These are phyloP conservation scores for Lantana camara DNA, from an alignment of 257 asterid genomes.

Conservation along the genomic window DNA sequence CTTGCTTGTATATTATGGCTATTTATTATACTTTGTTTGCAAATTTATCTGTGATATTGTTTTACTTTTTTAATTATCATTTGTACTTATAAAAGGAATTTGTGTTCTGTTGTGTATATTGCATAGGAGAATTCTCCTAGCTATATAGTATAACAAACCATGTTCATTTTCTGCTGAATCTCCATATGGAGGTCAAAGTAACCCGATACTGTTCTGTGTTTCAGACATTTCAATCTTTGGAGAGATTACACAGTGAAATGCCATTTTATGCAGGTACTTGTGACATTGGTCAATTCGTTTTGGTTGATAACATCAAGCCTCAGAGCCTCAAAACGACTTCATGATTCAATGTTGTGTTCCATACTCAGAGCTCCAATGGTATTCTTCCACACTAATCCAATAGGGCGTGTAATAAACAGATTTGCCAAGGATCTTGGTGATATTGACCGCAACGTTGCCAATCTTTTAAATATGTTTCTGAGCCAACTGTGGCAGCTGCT, in stretches of 20 bases:
- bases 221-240: background rate
- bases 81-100: no score
- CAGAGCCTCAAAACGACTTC: slow-evolving; percentile 69
- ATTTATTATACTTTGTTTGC: no score
- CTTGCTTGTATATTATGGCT: background rate
- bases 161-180: background rate
- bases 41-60: no score
- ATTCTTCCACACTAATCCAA: slow-evolving; percentile 85
- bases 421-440: slow-evolving; percentile 76
- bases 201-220: background rate
- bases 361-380: slow-evolving; percentile 85
- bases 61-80: no score
- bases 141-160: background rate
- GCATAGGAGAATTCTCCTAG: no score
- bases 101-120: no score
- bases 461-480: slow-evolving; percentile 51
- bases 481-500: slow-evolving; percentile 70
- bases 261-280: slow-evolving; percentile 60
- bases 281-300: slow-evolving; percentile 74
- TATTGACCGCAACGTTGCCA: slow-evolving; percentile 71
- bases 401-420: slow-evolving; percentile 81
- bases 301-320: slow-evolving; percentile 81
- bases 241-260: slow-evolving; percentile 5
- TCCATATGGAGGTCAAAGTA: background rate
- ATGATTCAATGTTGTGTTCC: slow-evolving; percentile 68